phyloP scores from a whole-genome alignment of 768 basidiomycete species.

The Daedaleopsis nitida region DNA sequence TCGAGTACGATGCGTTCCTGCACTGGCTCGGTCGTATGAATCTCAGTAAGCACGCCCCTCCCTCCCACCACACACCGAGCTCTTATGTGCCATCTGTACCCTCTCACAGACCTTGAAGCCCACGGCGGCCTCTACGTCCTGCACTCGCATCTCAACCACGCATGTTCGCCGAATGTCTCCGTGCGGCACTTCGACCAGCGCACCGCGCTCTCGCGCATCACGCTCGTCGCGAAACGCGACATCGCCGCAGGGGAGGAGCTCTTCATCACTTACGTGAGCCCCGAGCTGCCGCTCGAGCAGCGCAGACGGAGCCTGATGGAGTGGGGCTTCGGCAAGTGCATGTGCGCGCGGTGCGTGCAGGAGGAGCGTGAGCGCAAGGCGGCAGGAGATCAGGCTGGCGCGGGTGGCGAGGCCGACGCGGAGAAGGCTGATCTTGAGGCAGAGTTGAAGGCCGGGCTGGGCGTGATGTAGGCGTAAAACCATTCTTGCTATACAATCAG shows the following conservation, averaged over 20 bases:
- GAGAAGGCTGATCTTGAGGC: conserved; percentile 44
- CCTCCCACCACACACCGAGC: neutral
- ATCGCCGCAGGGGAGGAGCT: conserved; percentile 78
- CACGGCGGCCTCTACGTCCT: conserved; percentile 86
- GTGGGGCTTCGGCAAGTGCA: conserved; percentile 78
- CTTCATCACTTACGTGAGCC: conserved; percentile 77
- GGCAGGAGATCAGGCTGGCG: neutral
- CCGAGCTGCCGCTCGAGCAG: conserved; percentile 43
- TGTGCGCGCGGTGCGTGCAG: conserved; percentile 64
- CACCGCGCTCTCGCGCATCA: conserved; percentile 71
- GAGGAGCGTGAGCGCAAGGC: conserved; percentile 44
- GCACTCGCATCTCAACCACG: conserved; percentile 88
- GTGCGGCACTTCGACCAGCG: conserved; percentile 75
- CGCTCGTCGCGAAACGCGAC: conserved; percentile 63
- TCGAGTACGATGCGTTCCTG: conserved; percentile 78
- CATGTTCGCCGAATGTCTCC: conserved; percentile 77
- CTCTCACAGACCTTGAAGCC: conserved; percentile 63
- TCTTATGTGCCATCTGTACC: neutral
- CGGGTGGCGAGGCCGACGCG: conserved; percentile 1
- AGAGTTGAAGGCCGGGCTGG: conserved; percentile 67
- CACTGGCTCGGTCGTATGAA: conserved; percentile 75
- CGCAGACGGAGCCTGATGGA: conserved; percentile 58
- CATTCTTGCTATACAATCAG: too few species aligned
- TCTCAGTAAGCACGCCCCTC: conserved; percentile 57
- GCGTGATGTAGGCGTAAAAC: conserved; percentile 49